These are phyloP conservation scores for Xerophyta viscosa DNA, from an alignment of 106 monocot species.

Conservation along the genomic window DNA sequence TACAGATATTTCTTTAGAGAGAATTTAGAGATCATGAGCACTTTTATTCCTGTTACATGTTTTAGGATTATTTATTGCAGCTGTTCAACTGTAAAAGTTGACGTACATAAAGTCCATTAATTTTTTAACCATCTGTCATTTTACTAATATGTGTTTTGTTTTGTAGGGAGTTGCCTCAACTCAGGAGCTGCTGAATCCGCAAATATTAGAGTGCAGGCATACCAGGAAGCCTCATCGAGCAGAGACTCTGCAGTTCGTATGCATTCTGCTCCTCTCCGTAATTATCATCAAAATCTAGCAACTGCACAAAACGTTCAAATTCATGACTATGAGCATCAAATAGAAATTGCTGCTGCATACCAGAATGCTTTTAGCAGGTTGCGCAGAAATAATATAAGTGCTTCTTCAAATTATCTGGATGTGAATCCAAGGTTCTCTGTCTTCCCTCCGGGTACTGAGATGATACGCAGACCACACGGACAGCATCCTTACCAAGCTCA, in stretches of 20 bases:
- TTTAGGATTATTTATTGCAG: no score
- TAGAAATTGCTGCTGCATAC: constrained; percentile 13
- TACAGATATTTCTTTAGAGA: no score
- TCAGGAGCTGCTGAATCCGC: constrained; percentile 15
- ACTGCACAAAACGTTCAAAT: constrained; percentile 18
- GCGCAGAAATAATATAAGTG: constrained; percentile 7
- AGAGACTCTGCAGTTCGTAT: constrained; percentile 10
- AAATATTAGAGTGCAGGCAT: no score
- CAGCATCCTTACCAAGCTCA: constrained; percentile 9
- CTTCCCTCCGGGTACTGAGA: constrained; percentile 16
- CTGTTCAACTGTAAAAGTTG: no score
- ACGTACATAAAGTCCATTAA: no score
- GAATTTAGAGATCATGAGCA: no score
- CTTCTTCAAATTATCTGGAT: constrained; percentile 10
- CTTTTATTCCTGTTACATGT: no score
- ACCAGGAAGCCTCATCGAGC: constrained; percentile 7
- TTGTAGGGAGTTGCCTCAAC: constrained; percentile 22
- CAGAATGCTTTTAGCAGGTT: constrained; percentile 9
- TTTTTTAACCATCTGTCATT: no score
- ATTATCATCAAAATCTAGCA: constrained; percentile 18
- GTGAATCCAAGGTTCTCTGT: constrained; percentile 9
- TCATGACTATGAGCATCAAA: constrained; percentile 13
- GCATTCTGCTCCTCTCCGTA: constrained; percentile 19
- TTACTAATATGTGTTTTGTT: no score
- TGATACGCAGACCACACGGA: constrained; percentile 9